Evolutionary conservation across 2,329 filamentous ascomycete species (phyloP).

Genomic region (Nigrospora sphaerica): DNA sequence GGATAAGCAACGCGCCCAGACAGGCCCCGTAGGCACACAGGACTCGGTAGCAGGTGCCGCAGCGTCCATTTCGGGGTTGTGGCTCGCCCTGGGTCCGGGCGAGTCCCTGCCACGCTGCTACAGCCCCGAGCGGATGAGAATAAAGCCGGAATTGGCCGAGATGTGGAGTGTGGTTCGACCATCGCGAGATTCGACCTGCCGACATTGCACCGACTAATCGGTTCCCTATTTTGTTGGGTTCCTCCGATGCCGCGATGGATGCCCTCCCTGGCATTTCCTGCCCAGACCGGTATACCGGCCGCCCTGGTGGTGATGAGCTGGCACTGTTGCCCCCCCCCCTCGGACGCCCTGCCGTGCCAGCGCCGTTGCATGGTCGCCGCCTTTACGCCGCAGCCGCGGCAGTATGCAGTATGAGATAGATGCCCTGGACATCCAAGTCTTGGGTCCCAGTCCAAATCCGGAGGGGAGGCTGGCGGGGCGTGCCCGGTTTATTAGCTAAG

Average conservation of each 20-base stretch:
- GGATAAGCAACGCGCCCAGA: no score
- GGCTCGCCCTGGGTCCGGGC: no score
- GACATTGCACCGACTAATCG: constrained; percentile 2
- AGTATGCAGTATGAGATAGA: not conserved
- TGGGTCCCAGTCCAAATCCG: not conserved
- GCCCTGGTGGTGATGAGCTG: not conserved
- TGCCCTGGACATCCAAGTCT: not conserved
- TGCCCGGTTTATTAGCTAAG: no score
- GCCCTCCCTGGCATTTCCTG: not conserved
- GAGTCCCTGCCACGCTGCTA: not conserved
- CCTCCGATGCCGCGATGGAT: not conserved
- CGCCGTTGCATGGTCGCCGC: no score
- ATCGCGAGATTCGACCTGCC: constrained; percentile 1
- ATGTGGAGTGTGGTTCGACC: constrained; percentile 2
- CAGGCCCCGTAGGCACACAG: no score
- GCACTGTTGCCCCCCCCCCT: not conserved
- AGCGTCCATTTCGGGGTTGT: no score
- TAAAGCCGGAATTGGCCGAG: constrained; percentile 3
- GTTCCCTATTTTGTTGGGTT: not conserved
- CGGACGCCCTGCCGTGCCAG: no score
- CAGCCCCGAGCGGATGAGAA: not conserved
- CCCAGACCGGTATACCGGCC: not conserved
- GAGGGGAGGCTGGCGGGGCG: not conserved
- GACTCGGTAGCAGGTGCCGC: no score
- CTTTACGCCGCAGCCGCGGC: not conserved